A percentile compares a stretch with the other conserved stretches of the same genome.
Evolutionary conservation across 2,329 filamentous ascomycete genomes (phyloP).

Genomic region (Gliomastix tumulicola): DNA sequence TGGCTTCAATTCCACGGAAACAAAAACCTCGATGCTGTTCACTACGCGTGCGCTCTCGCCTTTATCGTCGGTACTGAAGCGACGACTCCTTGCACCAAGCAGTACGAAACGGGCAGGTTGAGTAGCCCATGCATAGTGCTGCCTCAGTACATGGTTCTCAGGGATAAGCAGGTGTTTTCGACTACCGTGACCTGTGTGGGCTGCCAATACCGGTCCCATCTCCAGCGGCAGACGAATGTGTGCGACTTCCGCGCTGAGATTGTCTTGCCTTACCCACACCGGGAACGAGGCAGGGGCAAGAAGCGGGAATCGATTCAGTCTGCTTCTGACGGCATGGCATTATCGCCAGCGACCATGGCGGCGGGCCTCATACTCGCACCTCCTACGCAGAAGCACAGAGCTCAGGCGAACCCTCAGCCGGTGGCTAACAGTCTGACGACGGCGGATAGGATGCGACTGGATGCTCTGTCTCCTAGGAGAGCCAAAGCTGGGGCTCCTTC

Average conservation of each 20-base stretch:
- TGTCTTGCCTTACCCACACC: too few species aligned
- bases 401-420: neutral
- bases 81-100: too few species aligned
- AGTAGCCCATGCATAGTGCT: conserved; percentile 22
- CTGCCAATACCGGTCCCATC: conserved; percentile 18
- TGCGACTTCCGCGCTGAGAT: conserved; percentile 14
- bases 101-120: too few species aligned
- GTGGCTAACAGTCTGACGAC: conserved; percentile 1
- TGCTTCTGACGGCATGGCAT: too few species aligned
- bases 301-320: too few species aligned
- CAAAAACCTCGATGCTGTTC: conserved; percentile 8
- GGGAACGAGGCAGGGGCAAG: too few species aligned
- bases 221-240: conserved; percentile 12
- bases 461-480: too few species aligned
- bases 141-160: conserved; percentile 9
- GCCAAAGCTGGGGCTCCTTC: too few species aligned
- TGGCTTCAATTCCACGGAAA: conserved; percentile 16
- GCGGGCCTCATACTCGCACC: too few species aligned
- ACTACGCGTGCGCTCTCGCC: conserved; percentile 21
- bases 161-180: conserved; percentile 12
- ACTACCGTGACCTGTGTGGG: conserved; percentile 16
- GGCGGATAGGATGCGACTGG: too few species aligned
- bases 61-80: conserved; percentile 19
- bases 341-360: too few species aligned
- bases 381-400: neutral